Evolutionary conservation across 345 rosid genomes (phyloP), one percentile per base, ranked within the genome.

Genomic region (Rhizophora mangle): DNA sequence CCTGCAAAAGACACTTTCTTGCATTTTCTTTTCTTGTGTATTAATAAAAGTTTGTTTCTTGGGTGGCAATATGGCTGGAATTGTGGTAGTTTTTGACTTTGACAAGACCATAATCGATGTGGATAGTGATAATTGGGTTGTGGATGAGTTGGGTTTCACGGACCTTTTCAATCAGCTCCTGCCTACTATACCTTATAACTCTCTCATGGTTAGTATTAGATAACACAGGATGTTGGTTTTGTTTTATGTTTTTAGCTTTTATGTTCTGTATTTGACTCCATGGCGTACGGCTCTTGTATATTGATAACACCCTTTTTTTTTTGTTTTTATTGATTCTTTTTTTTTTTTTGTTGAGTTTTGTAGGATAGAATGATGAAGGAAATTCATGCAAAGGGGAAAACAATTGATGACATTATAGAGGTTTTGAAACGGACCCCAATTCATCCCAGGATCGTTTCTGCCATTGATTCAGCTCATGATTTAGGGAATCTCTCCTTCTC

Each of bases 161-260:
- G 90, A 85, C 24, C 69, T 82, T 83, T 93, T 89, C 88, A 77
- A 87, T 61, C 86, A 84, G 30, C 98, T 93, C 66, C 97, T 90
- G 26, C 93, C 92, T 3, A 86, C 92, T 81, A 85, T 89, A 92
- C 93, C 97, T 31, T 93, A 96, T 93, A 93, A 93, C 76, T 69
- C 89, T 68, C 83, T 93, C 72, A 90, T 93, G 97, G 97, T 93
- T 66, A 29, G 62, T 68, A 53, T 29, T 4, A 31, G 1, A 21
- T 3, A 3, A 55, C 29, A 43, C 18, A 13, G 19, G 11, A 9
- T 58, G 16, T 58, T 22, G 22, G 37, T 18, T 8, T 30, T 27
- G 6, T 24, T 21, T 9, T 15, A 22, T 27, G 4, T n/a, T 63
- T 15, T 27, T 4, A 15, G 0, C 0, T 15, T 26, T 5, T 19